Base-by-base conservation (phyloP, 495 filamentous ascomycete genomes). In the Penicillium pulvis region DNA sequence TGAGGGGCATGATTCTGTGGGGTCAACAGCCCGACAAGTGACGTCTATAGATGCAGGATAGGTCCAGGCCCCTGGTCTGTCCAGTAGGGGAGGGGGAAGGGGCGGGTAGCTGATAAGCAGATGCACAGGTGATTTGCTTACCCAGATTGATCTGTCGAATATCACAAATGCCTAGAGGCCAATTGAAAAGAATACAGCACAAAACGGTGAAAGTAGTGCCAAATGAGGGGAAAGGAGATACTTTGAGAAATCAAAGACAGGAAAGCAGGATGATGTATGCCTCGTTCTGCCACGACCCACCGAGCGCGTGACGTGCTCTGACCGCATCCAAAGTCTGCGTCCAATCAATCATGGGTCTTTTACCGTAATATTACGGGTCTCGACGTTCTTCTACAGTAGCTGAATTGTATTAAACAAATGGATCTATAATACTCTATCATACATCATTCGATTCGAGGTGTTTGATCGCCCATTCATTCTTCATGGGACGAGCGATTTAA, bases 241-340 rank as follows among this genome's bases (percentile, higher is more conserved):
- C 51, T 57, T 53, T 69, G 58, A 63, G 62, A 66, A 36, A 12
- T 1, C 4, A 9, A 4, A 61, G 67, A 69, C 68, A 60, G 54
- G 56, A 48, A 61, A 46, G 58, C 59, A 63, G 65, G 72, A 73
- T 72, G 68, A 78, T 77, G 75, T 75, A 74, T 72, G 70, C 64
- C 65, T 66, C 62, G 19, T 71, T 65, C 73, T 76, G 72, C 75
- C 75, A 71, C 57, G 71, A 66, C 71, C 73, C 71, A 75, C 73
- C 59, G 64, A 53, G 64, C 70, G 65, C 72, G 73, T 77, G 73
- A 77, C 75, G 72, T 71, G 57, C 67, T 71, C 67, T 72, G 75
- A 73, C 75, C 66, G 63, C 69, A 71, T 67, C 42, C 44, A 55
- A 57, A 39, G 30, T 20, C 49, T 24, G 28, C 3, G 28, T 28